These are phyloP conservation scores for Cryptosporidium sp. DNA, from an alignment of 169 alveolate species.

Conservation along the genomic window DNA sequence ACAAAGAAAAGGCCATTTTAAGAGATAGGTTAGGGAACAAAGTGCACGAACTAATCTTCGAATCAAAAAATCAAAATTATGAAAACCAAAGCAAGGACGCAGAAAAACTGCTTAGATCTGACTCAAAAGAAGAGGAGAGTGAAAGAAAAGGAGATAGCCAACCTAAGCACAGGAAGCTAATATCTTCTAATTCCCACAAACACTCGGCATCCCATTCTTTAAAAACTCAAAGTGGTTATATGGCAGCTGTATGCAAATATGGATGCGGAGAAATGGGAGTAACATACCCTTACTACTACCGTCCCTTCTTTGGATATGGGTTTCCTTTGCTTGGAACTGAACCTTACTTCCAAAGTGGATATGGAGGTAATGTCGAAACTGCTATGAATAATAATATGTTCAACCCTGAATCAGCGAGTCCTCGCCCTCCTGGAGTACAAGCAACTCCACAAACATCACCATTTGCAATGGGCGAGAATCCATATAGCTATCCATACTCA, in stretches of 20 bases:
- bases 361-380: conserved; percentile 77
- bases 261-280: conserved; percentile 77
- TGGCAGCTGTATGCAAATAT: conserved; percentile 75
- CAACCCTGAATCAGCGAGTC: conserved; percentile 64
- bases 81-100: not conserved
- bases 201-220: conserved; percentile 48
- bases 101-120: conserved; percentile 12
- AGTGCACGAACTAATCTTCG: conserved; percentile 5
- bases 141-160: not conserved
- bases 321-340: conserved; percentile 80
- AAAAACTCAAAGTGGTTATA: conserved; percentile 71
- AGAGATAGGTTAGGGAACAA: conserved; percentile 23
- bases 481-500: conserved; percentile 67
- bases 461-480: conserved; percentile 54
- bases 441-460: conserved; percentile 66
- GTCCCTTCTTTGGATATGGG: conserved; percentile 81
- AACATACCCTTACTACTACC: conserved; percentile 80
- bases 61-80: not conserved
- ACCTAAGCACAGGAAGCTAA: not conserved
- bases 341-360: conserved; percentile 80
- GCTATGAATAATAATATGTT: conserved; percentile 74
- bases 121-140: not conserved
- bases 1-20: conserved; percentile 45
- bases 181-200: conserved; percentile 56
- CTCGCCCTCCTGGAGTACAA: conserved; percentile 72